phyloP scores from a whole-genome alignment of 495 filamentous ascomycete species.

The Cercophora newfieldiana region DNA sequence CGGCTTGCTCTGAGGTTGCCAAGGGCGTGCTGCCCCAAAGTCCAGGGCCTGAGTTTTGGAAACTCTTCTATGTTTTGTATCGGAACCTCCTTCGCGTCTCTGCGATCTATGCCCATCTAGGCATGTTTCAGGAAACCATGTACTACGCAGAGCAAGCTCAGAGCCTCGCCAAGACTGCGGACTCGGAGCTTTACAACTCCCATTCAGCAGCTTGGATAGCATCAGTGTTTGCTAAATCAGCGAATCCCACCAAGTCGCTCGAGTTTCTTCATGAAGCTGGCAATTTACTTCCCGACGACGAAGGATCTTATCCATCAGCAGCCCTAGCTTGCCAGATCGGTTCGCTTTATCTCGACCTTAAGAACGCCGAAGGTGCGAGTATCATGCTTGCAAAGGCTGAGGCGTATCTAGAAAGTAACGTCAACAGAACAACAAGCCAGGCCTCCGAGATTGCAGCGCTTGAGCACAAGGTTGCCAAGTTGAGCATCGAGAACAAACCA shows the following conservation, averaged over 20 bases:
- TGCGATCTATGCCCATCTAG: slow-evolving; percentile 73
- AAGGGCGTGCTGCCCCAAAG: slow-evolving; percentile 18
- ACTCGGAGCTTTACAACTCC: slow-evolving; percentile 59
- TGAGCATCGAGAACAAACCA: slow-evolving; percentile 43
- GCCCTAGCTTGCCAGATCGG: slow-evolving; percentile 44
- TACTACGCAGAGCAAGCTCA: slow-evolving; percentile 85
- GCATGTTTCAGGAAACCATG: slow-evolving; percentile 85
- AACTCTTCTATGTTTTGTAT: slow-evolving; percentile 69
- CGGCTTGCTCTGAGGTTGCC: slow-evolving; percentile 20
- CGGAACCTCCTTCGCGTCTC: slow-evolving; percentile 70
- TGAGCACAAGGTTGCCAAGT: slow-evolving; percentile 50
- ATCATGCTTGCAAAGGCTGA: slow-evolving; percentile 43
- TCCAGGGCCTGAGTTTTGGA: slow-evolving; percentile 75
- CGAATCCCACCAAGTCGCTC: slow-evolving; percentile 59
- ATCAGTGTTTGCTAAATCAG: slow-evolving; percentile 64
- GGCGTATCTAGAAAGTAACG: slow-evolving; percentile 32
- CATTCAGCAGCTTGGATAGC: slow-evolving; percentile 60
- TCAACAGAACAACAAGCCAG: slow-evolving; percentile 23
- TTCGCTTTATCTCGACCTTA: slow-evolving; percentile 44
- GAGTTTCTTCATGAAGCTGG: slow-evolving; percentile 57
- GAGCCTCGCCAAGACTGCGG: slow-evolving; percentile 70
- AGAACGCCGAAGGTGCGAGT: slow-evolving; percentile 39
- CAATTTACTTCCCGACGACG: slow-evolving; percentile 40
- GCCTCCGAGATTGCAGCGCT: slow-evolving; percentile 27
- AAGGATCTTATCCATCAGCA: slow-evolving; percentile 49